A percentile compares a stretch with the other conserved stretches of the same genome.
Evolutionary conservation across 371 early-diverging fungal species (phyloP).

Genomic region (Entomophthora muscae): DNA sequence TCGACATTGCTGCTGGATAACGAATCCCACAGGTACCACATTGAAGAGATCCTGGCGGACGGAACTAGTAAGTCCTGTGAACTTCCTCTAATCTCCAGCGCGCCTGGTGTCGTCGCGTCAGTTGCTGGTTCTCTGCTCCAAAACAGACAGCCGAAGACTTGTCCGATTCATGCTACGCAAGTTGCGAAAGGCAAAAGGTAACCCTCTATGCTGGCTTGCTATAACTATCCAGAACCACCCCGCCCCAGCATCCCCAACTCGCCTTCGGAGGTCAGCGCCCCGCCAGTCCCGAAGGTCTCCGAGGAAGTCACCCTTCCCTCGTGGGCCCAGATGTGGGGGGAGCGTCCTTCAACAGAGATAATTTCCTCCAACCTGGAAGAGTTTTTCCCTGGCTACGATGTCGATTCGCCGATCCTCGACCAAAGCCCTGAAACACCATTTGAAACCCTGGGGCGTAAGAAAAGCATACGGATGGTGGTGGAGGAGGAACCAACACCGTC

Average conservation of each 20-base stretch:
- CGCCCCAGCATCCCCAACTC: not conserved
- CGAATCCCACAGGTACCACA: not conserved
- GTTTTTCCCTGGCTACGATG: conserved; percentile 58
- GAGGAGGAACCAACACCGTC: conserved; percentile 6
- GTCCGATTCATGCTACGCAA: not conserved
- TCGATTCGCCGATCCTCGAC: conserved; percentile 50
- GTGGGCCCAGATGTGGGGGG: conserved; percentile 26
- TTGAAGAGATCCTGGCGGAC: conserved; percentile 4
- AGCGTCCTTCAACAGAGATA: conserved; percentile 53
- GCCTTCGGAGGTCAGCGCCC: not conserved
- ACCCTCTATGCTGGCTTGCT: not conserved
- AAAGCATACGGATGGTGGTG: conserved; percentile 10
- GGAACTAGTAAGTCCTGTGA: not conserved
- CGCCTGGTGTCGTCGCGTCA: conserved; percentile 1
- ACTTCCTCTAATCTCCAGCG: not conserved
- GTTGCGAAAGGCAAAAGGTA: not conserved
- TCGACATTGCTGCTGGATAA: not conserved
- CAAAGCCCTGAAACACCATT: not conserved
- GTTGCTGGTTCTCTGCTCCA: not conserved
- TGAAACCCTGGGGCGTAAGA: conserved; percentile 5
- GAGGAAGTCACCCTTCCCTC: not conserved
- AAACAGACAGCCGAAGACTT: conserved; percentile 1
- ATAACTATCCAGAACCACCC: not conserved
- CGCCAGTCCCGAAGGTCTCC: not conserved
- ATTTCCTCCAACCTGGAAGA: conserved; percentile 50